These are phyloP conservation scores for Paramecium biaurelia DNA, from an alignment of 73 alveolate species.

Conservation along the genomic window DNA sequence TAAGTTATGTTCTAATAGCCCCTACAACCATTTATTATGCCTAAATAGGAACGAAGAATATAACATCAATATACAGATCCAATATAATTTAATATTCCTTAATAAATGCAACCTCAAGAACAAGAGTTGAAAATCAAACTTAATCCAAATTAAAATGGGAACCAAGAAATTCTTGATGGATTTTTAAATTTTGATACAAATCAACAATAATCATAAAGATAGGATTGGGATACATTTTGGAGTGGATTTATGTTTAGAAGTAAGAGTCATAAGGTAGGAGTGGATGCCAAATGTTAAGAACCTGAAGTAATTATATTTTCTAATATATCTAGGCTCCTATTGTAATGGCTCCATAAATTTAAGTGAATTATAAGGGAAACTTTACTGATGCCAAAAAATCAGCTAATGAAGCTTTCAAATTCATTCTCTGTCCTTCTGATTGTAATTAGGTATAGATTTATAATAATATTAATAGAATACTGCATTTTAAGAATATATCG, in stretches of 20 bases:
- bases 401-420: constrained; percentile 12
- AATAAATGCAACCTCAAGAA: neutral
- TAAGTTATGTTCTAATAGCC: neutral
- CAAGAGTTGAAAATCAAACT: neutral
- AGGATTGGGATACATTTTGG: constrained; percentile 56
- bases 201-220: neutral
- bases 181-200: neutral
- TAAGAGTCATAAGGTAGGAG: constrained; percentile 60
- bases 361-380: constrained; percentile 30
- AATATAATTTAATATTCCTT: neutral
- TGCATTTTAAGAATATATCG: constrained; percentile 32
- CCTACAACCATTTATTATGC: neutral
- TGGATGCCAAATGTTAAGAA: constrained; percentile 55
- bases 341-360: neutral
- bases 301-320: neutral
- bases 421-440: neutral
- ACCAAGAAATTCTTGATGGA: neutral
- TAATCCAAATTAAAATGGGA: neutral
- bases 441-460: neutral
- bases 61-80: neutral
- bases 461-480: neutral
- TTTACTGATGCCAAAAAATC: neutral
- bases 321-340: neutral
- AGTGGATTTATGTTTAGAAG: constrained; percentile 67
- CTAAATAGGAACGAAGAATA: neutral